These are phyloP conservation scores for Fulvia fulva DNA, from an alignment of 2,329 filamentous ascomycete species.

Conservation along the genomic window DNA sequence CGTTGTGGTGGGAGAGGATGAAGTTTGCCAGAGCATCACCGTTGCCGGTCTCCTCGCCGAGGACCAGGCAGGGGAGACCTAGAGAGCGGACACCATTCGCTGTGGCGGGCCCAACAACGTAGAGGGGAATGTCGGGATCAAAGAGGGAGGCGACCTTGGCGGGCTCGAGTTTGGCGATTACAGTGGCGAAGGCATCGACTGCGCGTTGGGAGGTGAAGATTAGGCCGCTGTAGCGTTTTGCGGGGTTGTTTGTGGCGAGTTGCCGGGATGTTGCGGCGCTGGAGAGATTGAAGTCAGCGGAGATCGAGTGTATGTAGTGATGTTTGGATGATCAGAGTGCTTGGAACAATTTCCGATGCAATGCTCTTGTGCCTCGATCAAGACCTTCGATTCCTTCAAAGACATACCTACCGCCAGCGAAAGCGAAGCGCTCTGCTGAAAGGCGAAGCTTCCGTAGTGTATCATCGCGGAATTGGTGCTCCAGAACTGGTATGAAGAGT, in stretches of 20 bases:
- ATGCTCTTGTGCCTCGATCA: background rate
- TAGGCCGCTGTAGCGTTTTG: slow-evolving; percentile 63
- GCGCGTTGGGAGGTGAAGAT: slow-evolving; percentile 82
- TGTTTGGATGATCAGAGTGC: background rate
- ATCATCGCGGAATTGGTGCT: slow-evolving; percentile 62
- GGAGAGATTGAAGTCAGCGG: too few species aligned
- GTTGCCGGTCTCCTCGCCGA: slow-evolving; percentile 78
- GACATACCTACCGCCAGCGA: slow-evolving; percentile 30
- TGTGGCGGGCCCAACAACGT: slow-evolving; percentile 78
- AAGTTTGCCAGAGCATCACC: slow-evolving; percentile 73
- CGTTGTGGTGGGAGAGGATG: slow-evolving; percentile 74
- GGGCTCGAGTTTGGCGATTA: slow-evolving; percentile 53
- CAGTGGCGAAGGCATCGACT: slow-evolving; percentile 68
- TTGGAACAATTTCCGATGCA: background rate
- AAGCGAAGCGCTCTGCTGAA: slow-evolving; percentile 47
- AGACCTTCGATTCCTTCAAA: background rate
- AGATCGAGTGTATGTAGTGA: background rate
- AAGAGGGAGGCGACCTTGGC: slow-evolving; percentile 36
- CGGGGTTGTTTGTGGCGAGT: slow-evolving; percentile 32
- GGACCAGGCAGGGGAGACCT: slow-evolving; percentile 54
- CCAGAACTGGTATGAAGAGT: slow-evolving; percentile 70
- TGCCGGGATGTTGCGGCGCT: slow-evolving; percentile 22
- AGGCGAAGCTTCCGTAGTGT: slow-evolving; percentile 53
- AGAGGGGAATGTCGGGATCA: slow-evolving; percentile 57
- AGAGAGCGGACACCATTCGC: slow-evolving; percentile 64